Conservation (phyloP, 2,329 filamentous ascomycete species). For the Trichoderma atroviride region DNA sequence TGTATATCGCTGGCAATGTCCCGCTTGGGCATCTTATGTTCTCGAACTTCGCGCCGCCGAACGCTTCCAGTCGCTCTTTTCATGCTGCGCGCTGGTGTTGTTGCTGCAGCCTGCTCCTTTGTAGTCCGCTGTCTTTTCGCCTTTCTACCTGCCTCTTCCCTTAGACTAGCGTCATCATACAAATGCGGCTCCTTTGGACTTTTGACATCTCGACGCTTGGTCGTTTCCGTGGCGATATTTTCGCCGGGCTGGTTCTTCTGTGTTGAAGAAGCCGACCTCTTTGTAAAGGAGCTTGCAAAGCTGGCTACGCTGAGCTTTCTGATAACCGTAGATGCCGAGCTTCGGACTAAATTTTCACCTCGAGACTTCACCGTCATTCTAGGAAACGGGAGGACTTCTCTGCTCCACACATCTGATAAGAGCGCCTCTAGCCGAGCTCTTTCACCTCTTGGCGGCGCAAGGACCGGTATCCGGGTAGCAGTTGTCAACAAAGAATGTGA, state of each 20-base stretch:
- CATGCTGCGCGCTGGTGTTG: background rate
- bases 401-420: slow-evolving; percentile 81
- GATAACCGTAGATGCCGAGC: slow-evolving; percentile 84
- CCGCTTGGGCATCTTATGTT: background rate
- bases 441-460: slow-evolving; percentile 75
- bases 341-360: slow-evolving; percentile 72
- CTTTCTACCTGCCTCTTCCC: slow-evolving; percentile 14
- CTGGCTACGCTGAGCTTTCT: slow-evolving; percentile 83
- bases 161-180: background rate
- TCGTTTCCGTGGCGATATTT: background rate
- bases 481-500: slow-evolving; percentile 80
- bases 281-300: slow-evolving; percentile 75
- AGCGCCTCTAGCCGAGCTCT: slow-evolving; percentile 74
- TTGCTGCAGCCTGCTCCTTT: background rate
- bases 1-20: background rate
- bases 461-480: slow-evolving; percentile 65
- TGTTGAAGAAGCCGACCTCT: slow-evolving; percentile 63
- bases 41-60: background rate
- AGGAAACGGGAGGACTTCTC: slow-evolving; percentile 77
- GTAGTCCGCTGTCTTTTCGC: slow-evolving; percentile 22
- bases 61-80: background rate
- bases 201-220: slow-evolving; percentile 17
- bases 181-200: background rate
- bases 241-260: slow-evolving; percentile 30
- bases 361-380: slow-evolving; percentile 70